These are phyloP conservation scores for Penicillium verrucosum DNA, from an alignment of 2,329 filamentous ascomycete genomes.

Conservation along the genomic window DNA sequence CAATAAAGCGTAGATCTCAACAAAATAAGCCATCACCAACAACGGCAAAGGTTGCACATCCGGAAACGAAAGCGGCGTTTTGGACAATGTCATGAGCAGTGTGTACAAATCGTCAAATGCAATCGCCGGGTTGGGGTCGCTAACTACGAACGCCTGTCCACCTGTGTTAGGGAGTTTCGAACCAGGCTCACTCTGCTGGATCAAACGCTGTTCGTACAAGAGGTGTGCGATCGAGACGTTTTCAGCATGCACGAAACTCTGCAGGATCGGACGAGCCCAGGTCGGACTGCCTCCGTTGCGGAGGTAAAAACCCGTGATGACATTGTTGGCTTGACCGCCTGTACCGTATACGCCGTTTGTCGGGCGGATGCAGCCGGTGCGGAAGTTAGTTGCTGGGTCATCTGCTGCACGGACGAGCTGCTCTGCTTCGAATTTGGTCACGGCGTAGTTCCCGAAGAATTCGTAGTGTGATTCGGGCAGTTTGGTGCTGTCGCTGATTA, in stretches of 20 bases:
- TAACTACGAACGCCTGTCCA: conserved; percentile 52
- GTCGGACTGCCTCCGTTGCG: conserved; percentile 37
- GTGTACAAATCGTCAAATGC: conserved; percentile 34
- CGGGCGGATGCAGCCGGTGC: conserved; percentile 55
- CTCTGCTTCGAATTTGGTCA: conserved; percentile 53
- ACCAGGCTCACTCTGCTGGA: conserved; percentile 30
- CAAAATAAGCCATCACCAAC: conserved; percentile 30
- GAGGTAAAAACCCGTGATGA: conserved; percentile 43
- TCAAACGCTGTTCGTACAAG: conserved; percentile 51
- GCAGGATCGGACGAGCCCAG: conserved; percentile 47
- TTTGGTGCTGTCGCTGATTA: conserved; percentile 44
- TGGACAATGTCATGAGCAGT: conserved; percentile 28
- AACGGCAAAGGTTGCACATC: conserved; percentile 25
- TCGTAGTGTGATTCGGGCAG: conserved; percentile 41
- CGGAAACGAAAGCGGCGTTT: conserved; percentile 30
- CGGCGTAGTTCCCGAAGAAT: conserved; percentile 52
- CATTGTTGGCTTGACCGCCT: conserved; percentile 38
- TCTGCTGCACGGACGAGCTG: conserved; percentile 49
- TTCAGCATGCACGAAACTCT: conserved; percentile 51
- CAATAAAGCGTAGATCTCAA: conserved; percentile 33
- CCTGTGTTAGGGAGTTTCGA: conserved; percentile 31
- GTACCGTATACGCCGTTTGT: conserved; percentile 55
- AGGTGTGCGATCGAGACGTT: conserved; percentile 57
- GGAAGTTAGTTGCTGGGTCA: conserved; percentile 39
- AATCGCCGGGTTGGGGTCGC: conserved; percentile 49